Conservation (phyloP, 2,329 filamentous ascomycete genomes). For the Ophiosphaerella korrae region DNA sequence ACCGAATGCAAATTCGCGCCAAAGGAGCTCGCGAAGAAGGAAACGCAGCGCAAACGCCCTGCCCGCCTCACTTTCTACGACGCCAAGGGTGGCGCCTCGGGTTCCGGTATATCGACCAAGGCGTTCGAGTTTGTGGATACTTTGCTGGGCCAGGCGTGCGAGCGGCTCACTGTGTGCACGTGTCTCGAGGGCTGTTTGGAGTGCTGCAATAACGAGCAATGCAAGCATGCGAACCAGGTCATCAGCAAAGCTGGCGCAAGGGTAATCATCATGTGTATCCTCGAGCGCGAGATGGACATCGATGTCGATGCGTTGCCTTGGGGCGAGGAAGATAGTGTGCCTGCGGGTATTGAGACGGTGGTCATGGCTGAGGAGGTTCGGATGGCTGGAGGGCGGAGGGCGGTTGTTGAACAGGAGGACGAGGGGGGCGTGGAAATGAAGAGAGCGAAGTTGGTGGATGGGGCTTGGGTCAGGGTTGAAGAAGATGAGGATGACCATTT, state of each 20-base stretch:
- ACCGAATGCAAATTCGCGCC: slow-evolving; percentile 90
- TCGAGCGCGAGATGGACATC: slow-evolving; percentile 75
- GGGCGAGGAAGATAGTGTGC: slow-evolving; percentile 73
- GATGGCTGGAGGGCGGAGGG: slow-evolving; percentile 46
- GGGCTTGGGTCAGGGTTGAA: slow-evolving; percentile 48
- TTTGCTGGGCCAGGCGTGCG: slow-evolving; percentile 75
- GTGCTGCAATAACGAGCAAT: slow-evolving; percentile 84
- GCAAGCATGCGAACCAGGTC: slow-evolving; percentile 84
- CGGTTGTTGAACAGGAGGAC: slow-evolving; percentile 52
- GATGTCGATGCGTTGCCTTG: slow-evolving; percentile 85
- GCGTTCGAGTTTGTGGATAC: slow-evolving; percentile 91
- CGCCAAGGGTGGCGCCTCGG: slow-evolving; percentile 82
- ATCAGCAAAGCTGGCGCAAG: slow-evolving; percentile 90
- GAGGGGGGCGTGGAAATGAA: slow-evolving; percentile 55
- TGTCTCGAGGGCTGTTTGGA: slow-evolving; percentile 85
- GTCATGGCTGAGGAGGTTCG: slow-evolving; percentile 72
- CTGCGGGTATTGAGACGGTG: slow-evolving; percentile 80
- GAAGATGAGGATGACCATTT: slow-evolving; percentile 44
- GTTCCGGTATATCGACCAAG: slow-evolving; percentile 86
- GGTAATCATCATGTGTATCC: slow-evolving; percentile 77
- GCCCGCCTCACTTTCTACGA: slow-evolving; percentile 94
- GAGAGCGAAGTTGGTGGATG: slow-evolving; percentile 42
- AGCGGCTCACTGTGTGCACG: slow-evolving; percentile 74
- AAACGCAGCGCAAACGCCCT: slow-evolving; percentile 77
- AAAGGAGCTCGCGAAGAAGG: slow-evolving; percentile 81